These are phyloP conservation scores for Vickermania spadyakhi DNA, from an alignment of 208 protist species.

Conservation along the genomic window DNA sequence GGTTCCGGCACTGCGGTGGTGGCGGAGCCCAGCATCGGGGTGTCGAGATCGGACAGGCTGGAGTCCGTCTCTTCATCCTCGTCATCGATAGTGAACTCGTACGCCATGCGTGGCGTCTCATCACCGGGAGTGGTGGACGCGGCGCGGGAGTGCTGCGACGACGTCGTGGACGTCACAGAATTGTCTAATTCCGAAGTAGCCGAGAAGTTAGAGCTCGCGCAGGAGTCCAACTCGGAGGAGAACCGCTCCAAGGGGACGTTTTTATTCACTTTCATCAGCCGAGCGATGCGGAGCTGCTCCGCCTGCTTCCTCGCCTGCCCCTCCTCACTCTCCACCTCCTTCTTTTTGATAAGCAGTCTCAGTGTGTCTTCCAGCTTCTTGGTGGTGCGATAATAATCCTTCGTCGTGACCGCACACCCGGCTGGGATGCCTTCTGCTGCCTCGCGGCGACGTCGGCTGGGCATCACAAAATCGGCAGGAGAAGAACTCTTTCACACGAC, in stretches of 20 bases:
- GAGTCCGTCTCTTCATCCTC: conserved; percentile 1
- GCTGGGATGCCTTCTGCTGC: not conserved
- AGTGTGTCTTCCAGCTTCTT: not conserved
- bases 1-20: not conserved
- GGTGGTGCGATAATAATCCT: not conserved
- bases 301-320: not conserved
- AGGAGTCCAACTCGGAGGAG: not conserved
- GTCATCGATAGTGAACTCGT: not conserved
- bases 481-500: too few relatives aligned
- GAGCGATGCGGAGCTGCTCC: not conserved
- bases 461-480: too few relatives aligned
- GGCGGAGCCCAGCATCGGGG: not conserved
- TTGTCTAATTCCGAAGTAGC: not conserved
- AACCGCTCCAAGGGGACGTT: not conserved
- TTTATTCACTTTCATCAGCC: not conserved
- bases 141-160: not conserved
- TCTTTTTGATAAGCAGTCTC: not conserved
- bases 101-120: not conserved
- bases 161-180: not conserved
- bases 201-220: not conserved
- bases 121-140: not conserved
- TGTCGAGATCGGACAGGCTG: not conserved
- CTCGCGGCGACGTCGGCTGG: not conserved
- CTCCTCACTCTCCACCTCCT: not conserved
- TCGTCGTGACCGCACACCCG: not conserved